These are phyloP conservation scores for Magnusiomyces sp. DNA, from an alignment of 1,139 yeast genomes.

Conservation along the genomic window DNA sequence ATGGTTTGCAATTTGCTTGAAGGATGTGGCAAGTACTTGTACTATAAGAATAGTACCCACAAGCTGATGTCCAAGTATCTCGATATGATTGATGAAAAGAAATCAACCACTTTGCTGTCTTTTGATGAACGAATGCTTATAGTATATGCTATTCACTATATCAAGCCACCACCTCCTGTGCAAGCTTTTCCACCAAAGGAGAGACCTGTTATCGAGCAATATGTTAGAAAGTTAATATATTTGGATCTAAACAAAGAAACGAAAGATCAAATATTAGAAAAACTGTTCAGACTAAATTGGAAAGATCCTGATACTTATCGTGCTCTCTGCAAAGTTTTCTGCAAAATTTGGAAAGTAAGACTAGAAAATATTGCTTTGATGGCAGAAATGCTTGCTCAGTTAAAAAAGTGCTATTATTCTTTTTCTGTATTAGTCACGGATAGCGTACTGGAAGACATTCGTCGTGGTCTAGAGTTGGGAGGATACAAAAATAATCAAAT, in stretches of 20 bases:
- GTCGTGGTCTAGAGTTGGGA: conserved; percentile 58
- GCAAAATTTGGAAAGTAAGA: conserved; percentile 53
- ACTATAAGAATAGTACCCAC: conserved; percentile 53
- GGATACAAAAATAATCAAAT: conserved; percentile 52
- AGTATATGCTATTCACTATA: conserved; percentile 47
- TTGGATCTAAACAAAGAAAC: conserved; percentile 42
- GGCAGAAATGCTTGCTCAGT: conserved; percentile 40
- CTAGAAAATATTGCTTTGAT: conserved; percentile 47
- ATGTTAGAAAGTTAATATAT: conserved; percentile 30
- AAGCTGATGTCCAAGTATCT: conserved; percentile 59
- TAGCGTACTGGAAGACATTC: conserved; percentile 52
- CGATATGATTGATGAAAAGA: conserved; percentile 44
- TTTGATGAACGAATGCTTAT: conserved; percentile 53
- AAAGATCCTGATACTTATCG: conserved; percentile 35
- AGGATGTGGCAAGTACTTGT: conserved; percentile 59
- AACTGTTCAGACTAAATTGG: conserved; percentile 45
- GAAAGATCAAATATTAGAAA: conserved; percentile 31
- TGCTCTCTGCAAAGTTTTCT: conserved; percentile 45
- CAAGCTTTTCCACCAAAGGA: conserved; percentile 22
- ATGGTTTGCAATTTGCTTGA: conserved; percentile 54
- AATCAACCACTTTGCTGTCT: conserved; percentile 43
- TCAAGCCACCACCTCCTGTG: conserved; percentile 50
- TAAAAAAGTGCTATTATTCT: conserved; percentile 34
- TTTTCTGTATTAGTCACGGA: conserved; percentile 49
- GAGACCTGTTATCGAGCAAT: conserved; percentile 28